Conservation (phyloP, 176 grass and related monocot species). For the Oryza punctata region DNA sequence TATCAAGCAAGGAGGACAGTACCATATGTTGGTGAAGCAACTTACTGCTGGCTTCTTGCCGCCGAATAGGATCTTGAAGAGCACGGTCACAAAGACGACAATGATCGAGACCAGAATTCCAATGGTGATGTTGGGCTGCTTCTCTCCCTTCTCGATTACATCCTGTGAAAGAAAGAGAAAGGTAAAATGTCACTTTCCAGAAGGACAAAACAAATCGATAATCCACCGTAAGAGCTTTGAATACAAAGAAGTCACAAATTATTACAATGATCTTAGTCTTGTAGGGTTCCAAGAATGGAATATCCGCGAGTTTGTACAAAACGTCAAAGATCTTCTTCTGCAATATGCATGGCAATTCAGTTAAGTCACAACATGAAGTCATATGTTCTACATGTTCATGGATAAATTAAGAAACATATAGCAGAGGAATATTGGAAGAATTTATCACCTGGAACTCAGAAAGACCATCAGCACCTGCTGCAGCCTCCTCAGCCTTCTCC, state of each 20-base stretch:
- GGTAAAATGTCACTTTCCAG: constrained; percentile 17
- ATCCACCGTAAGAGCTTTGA: neutral
- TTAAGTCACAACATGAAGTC: constrained; percentile 33
- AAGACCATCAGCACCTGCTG: constrained; percentile 40
- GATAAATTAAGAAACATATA: neutral
- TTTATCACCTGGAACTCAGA: constrained; percentile 72
- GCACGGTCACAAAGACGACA: constrained; percentile 55
- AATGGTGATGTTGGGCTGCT: constrained; percentile 82
- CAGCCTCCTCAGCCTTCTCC: constrained; percentile 70
- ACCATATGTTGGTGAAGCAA: neutral
- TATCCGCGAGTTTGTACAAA: constrained; percentile 76
- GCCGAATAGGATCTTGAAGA: constrained; percentile 71
- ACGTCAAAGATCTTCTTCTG: constrained; percentile 92
- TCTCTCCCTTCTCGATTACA: constrained; percentile 92
- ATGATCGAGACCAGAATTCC: constrained; percentile 64
- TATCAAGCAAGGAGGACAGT: neutral
- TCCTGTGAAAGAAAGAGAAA: constrained; percentile 47
- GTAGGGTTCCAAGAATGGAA: constrained; percentile 82
- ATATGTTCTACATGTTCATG: neutral
- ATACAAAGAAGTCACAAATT: neutral
- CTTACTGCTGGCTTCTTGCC: constrained; percentile 74
- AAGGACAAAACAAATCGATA: neutral
- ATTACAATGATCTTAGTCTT: constrained; percentile 93
- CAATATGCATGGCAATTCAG: constrained; percentile 14
- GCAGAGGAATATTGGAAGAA: neutral